Conservation (phyloP, 1,139 yeast genomes). For the Pneumocystis canis region DNA sequence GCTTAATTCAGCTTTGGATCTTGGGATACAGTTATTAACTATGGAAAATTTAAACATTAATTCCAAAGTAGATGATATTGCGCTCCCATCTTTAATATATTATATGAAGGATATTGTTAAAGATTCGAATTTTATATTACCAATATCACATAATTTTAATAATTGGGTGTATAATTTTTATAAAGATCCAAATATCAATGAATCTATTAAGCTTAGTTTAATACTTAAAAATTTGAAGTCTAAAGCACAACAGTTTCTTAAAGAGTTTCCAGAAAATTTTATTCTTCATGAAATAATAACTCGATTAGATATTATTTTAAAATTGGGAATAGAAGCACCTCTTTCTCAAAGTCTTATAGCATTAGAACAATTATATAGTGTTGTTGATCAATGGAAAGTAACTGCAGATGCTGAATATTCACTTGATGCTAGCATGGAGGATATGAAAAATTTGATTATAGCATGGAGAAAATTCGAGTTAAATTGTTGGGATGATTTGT, state of each 20-base stretch:
- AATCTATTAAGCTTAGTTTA: slow-evolving; percentile 31
- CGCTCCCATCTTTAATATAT: not conserved
- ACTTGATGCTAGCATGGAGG: slow-evolving; percentile 39
- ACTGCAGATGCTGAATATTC: slow-evolving; percentile 74
- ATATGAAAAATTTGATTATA: slow-evolving; percentile 54
- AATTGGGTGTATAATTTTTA: slow-evolving; percentile 44
- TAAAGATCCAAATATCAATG: slow-evolving; percentile 45
- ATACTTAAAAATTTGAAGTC: slow-evolving; percentile 35
- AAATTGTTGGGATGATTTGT: slow-evolving; percentile 68
- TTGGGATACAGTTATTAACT: not conserved
- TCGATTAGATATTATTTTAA: slow-evolving; percentile 54
- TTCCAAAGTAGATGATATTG: not conserved
- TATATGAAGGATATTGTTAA: slow-evolving; percentile 1
- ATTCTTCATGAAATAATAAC: slow-evolving; percentile 55
- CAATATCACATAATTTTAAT: slow-evolving; percentile 5
- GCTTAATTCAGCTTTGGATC: not conserved
- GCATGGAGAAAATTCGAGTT: slow-evolving; percentile 85
- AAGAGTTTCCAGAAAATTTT: slow-evolving; percentile 92
- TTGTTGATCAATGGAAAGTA: slow-evolving; percentile 82
- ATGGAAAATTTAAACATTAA: not conserved
- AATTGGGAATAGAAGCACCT: slow-evolving; percentile 52
- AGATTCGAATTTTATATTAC: slow-evolving; percentile 3
- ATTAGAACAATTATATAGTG: slow-evolving; percentile 72
- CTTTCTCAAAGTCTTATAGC: slow-evolving; percentile 66
- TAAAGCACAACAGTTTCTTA: slow-evolving; percentile 36